These are phyloP conservation scores for Linderniella brevidens DNA, from an alignment of 257 asterid genomes.

Conservation along the genomic window DNA sequence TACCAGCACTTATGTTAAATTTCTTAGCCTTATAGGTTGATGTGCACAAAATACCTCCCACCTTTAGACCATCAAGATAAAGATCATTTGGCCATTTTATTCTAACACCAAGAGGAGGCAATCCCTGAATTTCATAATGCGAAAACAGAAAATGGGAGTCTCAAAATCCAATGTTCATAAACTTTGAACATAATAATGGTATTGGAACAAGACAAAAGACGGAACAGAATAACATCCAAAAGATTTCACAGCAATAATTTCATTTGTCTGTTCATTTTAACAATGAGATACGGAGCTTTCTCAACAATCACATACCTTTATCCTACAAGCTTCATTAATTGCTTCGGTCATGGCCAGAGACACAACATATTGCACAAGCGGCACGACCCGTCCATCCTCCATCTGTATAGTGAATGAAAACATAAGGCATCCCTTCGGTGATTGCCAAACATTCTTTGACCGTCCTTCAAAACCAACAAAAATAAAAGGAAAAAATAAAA, in stretches of 20 bases:
- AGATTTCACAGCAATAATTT: too few species aligned
- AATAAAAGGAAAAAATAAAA: slow-evolving; percentile 3
- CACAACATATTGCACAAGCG: slow-evolving; percentile 77
- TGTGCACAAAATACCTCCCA: slow-evolving; percentile 90
- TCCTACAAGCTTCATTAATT: slow-evolving; percentile 51
- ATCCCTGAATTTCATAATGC: slow-evolving; percentile 43
- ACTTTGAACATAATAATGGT: not conserved
- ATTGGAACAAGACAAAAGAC: not conserved
- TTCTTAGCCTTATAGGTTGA: slow-evolving; percentile 71
- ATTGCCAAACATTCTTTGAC: slow-evolving; percentile 76
- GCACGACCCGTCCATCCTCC: slow-evolving; percentile 89
- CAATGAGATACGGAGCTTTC: too few species aligned
- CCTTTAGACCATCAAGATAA: slow-evolving; percentile 74
- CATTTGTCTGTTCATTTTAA: too few species aligned
- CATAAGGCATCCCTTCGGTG: slow-evolving; percentile 90
- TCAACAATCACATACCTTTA: slow-evolving; percentile 56
- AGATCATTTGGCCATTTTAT: slow-evolving; percentile 99
- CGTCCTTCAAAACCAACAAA: slow-evolving; percentile 38
- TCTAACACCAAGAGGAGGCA: slow-evolving; percentile 57
- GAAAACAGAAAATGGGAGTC: slow-evolving; percentile 12
- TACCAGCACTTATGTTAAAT: slow-evolving; percentile 89
- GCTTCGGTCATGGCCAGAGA: slow-evolving; percentile 85
- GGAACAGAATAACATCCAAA: not conserved
- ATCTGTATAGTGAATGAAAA: slow-evolving; percentile 81
- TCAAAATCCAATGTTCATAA: slow-evolving; percentile 4